Conservation (phyloP, 2,329 filamentous ascomycete genomes). For the Colletotrichum shisoi region DNA sequence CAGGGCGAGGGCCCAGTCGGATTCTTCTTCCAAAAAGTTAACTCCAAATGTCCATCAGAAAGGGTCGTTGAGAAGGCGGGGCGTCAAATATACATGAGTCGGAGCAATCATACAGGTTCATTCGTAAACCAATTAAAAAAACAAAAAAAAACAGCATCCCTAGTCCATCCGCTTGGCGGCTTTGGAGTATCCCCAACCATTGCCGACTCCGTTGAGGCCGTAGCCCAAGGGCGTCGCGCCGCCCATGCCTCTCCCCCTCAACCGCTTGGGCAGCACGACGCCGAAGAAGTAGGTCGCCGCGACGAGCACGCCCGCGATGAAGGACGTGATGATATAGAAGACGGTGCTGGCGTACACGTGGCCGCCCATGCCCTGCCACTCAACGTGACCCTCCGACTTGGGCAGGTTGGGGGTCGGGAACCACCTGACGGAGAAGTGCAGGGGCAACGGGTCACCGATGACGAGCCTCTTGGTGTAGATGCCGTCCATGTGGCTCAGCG, state of each 20-base stretch:
- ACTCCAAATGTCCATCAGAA: constrained; percentile 19
- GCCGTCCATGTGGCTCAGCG: constrained; percentile 67
- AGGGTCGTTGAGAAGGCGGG: background rate
- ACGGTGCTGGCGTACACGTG: constrained; percentile 70
- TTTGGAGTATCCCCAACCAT: constrained; percentile 68
- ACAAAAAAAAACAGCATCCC: background rate
- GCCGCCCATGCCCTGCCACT: constrained; percentile 71
- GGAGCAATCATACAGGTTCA: constrained; percentile 30
- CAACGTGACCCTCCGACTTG: constrained; percentile 69
- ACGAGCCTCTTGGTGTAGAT: constrained; percentile 71
- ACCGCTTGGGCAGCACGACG: constrained; percentile 62
- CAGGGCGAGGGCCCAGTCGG: constrained; percentile 6
- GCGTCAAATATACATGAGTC: constrained; percentile 29
- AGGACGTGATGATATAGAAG: constrained; percentile 68
- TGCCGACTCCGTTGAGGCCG: constrained; percentile 61
- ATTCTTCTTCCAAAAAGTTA: background rate
- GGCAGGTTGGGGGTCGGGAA: constrained; percentile 78
- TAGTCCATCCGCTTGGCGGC: constrained; percentile 62
- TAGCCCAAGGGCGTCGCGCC: constrained; percentile 64
- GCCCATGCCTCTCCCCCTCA: constrained; percentile 61
- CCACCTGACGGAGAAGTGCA: constrained; percentile 86
- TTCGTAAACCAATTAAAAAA: background rate
- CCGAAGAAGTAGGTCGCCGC: constrained; percentile 69
- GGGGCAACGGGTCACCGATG: constrained; percentile 83
- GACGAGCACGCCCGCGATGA: constrained; percentile 62